Conservation (phyloP, 2,329 filamentous ascomycete genomes). For the Tricladium varicosporioides region DNA sequence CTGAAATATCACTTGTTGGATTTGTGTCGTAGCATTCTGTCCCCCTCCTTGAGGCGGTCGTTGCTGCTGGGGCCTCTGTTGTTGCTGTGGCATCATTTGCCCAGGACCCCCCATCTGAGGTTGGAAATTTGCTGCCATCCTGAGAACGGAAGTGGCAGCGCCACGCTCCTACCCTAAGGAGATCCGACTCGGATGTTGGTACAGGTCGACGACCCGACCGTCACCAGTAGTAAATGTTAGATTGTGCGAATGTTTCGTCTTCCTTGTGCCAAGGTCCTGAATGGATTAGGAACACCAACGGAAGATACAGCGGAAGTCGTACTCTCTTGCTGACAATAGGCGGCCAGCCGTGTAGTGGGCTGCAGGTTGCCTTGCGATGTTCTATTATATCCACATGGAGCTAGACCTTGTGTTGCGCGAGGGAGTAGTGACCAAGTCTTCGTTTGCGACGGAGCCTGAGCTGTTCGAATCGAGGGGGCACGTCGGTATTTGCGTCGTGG, state of each 20-base stretch:
- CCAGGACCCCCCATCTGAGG: constrained; percentile 30
- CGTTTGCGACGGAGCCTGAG: constrained; percentile 27
- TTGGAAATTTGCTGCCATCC: constrained; percentile 35
- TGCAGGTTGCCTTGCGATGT: constrained; percentile 27
- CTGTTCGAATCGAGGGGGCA: constrained; percentile 15
- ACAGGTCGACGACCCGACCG: constrained; percentile 25
- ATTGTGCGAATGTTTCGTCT: constrained; percentile 9
- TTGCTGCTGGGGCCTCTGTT: constrained; percentile 23
- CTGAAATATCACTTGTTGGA: constrained; percentile 30
- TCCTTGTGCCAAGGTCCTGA: constrained; percentile 2
- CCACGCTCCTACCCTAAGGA: constrained; percentile 27
- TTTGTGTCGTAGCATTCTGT: constrained; percentile 16
- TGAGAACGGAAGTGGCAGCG: constrained; percentile 24
- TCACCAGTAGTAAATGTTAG: constrained; percentile 11
- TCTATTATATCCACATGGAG: constrained; percentile 28
- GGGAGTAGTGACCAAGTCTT: constrained; percentile 17
- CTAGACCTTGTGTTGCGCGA: constrained; percentile 26
- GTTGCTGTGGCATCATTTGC: constrained; percentile 31
- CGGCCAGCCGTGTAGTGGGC: constrained; percentile 26
- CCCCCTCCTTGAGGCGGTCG: constrained; percentile 13
- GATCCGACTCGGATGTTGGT: constrained; percentile 18
- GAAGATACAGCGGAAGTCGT: constrained; percentile 12
- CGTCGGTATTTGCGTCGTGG: background rate
- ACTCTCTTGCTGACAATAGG: constrained; percentile 25
- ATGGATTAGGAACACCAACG: constrained; percentile 4